Base-by-base conservation (phyloP, 225 moss, liverwort and hornwort species). In the Physcomitrium patens region DNA sequence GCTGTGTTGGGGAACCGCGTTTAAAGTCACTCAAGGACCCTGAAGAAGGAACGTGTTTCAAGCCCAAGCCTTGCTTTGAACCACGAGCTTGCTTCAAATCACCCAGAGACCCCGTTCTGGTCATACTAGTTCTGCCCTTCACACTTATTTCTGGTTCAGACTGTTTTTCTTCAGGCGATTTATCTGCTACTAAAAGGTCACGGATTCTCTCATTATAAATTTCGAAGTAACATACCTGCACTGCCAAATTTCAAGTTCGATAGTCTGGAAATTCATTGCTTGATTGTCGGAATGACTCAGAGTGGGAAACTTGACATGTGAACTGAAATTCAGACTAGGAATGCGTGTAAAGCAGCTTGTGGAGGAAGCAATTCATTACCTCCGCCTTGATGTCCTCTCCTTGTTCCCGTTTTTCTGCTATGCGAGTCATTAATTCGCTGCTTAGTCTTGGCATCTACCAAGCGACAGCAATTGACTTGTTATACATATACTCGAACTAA, bases 141-240 rank as follows among this genome's bases (percentile, higher is more conserved):
- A 26, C 26, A 60, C 6, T 14, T 27, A 28, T 60, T 27, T 60
- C 28, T 2, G 13, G 11, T 60, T 60, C 65, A 55, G 76, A 50
- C 51, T 37, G n/a, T 49, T 18, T 5, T 60, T 51, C 71, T 27
- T 67, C 70, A 17, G 22, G 7, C 5, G 79, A 37, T 55, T 83
- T 77, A 42, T 74, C 78, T 26, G 61, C 64, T 31, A 73, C 86
- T 58, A 89, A 73, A 46, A 89, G 86, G 67, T 89, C 86, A 49
- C 81, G 79, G 53, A 89, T 83, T 65, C 79, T 86, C 62, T 89
- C 86, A 69, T 89, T 84, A 52, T 86, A 86, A 31, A 86, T 89
- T 50, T 89, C 86, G 52, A 89, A 71, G 77, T 86, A 89, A 79
- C 89, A 86, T n/a, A 86, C 86, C 89, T 89, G 83, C 52, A 44